Percentiles rank a stretch among this genome's conserved stretches.
Conservation (phyloP, 805 yeast genomes). For the Starmerella khaoyaiensis region DNA sequence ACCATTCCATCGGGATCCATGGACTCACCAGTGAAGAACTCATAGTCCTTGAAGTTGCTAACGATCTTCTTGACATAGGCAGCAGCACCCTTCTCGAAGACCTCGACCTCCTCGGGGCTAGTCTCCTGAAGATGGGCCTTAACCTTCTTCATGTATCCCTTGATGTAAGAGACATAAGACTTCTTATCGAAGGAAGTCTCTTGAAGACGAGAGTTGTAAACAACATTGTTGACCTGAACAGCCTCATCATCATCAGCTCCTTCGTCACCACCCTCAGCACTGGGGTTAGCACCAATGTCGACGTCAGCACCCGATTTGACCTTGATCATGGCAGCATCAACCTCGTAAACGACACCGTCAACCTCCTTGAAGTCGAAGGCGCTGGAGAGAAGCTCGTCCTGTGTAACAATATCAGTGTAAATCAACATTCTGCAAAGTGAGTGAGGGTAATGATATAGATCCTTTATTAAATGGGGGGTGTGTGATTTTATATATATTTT, state of each 20-base stretch:
- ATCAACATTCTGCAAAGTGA: slow-evolving; percentile 26
- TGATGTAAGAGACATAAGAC: slow-evolving; percentile 90
- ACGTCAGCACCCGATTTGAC: slow-evolving; percentile 77
- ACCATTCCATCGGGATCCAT: slow-evolving; percentile 99
- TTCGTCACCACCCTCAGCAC: slow-evolving; percentile 85
- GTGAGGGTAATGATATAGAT: too few relatives aligned
- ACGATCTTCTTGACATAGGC: slow-evolving; percentile 92
- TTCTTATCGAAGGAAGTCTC: slow-evolving; percentile 95
- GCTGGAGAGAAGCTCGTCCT: slow-evolving; percentile 87
- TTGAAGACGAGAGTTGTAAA: slow-evolving; percentile 96
- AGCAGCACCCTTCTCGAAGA: slow-evolving; percentile 95
- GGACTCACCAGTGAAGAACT: slow-evolving; percentile 98
- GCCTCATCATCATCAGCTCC: slow-evolving; percentile 80
- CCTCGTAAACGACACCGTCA: slow-evolving; percentile 89
- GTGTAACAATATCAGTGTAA: slow-evolving; percentile 66
- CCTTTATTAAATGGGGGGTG: too few relatives aligned
- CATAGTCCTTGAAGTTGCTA: slow-evolving; percentile 96
- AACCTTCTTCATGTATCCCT: slow-evolving; percentile 96
- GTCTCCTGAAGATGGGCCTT: slow-evolving; percentile 82
- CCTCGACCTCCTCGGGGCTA: slow-evolving; percentile 74
- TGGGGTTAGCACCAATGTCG: slow-evolving; percentile 99
- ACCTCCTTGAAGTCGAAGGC: slow-evolving; percentile 86
- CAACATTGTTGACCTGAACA: slow-evolving; percentile 94
- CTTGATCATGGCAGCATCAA: slow-evolving; percentile 85
- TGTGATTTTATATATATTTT: neutral